These are phyloP conservation scores for Shiraia sp. DNA, from an alignment of 2,329 filamentous ascomycete genomes.

Conservation along the genomic window DNA sequence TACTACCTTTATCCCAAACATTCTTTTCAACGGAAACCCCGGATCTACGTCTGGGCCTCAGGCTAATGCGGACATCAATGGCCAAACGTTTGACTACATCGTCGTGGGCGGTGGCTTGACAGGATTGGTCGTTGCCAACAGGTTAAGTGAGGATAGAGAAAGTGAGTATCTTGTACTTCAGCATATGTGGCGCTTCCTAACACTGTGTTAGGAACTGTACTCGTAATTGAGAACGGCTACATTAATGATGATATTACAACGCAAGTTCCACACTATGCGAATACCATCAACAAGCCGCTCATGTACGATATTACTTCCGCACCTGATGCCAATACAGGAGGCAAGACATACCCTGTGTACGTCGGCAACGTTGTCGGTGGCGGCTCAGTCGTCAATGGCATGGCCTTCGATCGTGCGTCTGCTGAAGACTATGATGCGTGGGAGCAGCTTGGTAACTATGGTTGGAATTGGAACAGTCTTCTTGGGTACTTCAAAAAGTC, in stretches of 20 bases:
- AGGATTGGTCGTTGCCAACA: slow-evolving; percentile 35
- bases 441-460: slow-evolving; percentile 60
- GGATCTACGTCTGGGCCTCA: neutral
- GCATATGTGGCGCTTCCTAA: slow-evolving; percentile 1
- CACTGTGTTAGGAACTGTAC: slow-evolving; percentile 21
- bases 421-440: slow-evolving; percentile 55
- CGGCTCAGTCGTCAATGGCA: slow-evolving; percentile 44
- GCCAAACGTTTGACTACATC: slow-evolving; percentile 36
- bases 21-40: neutral
- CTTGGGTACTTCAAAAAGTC: slow-evolving; percentile 38
- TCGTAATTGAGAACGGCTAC: slow-evolving; percentile 34
- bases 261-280: slow-evolving; percentile 24
- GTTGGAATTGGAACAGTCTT: slow-evolving; percentile 43
- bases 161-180: slow-evolving; percentile 9
- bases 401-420: slow-evolving; percentile 44
- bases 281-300: slow-evolving; percentile 23
- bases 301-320: slow-evolving; percentile 33
- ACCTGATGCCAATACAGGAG: slow-evolving; percentile 18
- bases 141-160: slow-evolving; percentile 31
- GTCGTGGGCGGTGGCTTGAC: slow-evolving; percentile 37
- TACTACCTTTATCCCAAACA: slow-evolving; percentile 19
- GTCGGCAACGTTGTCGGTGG: slow-evolving; percentile 41
- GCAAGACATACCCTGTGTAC: slow-evolving; percentile 17
- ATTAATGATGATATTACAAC: slow-evolving; percentile 25
- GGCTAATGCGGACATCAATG: slow-evolving; percentile 12